Base-by-base conservation (phyloP, 1,284 basidiomycete genomes). In the Athelia psychrophila region DNA sequence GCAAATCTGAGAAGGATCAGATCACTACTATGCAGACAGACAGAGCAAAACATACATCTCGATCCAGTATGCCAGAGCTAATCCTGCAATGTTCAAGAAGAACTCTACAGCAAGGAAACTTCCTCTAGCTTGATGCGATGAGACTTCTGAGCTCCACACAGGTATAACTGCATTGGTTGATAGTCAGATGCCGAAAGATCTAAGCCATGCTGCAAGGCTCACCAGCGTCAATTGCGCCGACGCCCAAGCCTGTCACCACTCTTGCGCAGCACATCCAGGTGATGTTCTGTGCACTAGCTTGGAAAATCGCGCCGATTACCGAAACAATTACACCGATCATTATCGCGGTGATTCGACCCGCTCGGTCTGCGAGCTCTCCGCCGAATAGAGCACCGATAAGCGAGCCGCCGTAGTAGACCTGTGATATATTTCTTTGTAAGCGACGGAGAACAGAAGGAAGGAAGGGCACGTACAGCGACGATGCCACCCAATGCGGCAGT, bases 181-280 rank as follows among this genome's bases (percentile, higher is more conserved):
- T 13, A 10, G 33, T 19, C 20, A 30, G 16, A 16, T 10, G 33
- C 8, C 3, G 6, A 32, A 9, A 30, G 27, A 10, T 25, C 19
- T 5, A 48, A 48, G 47, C 23, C 25, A n/a, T n/a, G 8, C 25
- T 32, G n/a, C 25, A 5, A 30, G n/a, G n/a, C 27, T 30, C 27
- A 30, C 27, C 27, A 30, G 52, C 52, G 33, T 53, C 52, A 13
- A 53, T 53, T 5, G 51, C 51, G 19, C 52, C 52, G 8, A 53
- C 52, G n/a, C 52, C 52, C 15, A 53, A 44, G 13, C 52, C 52
- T 13, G 52, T 53, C 24, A 53, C 52, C n/a, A 53, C 38, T 24
- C 52, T 51, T 19, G 52, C 50, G 27, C 52, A 53, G 24, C 52
- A 53, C 52, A 53, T 53, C 52, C 52, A 53, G 8, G 52, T 53